Base-by-base conservation (phyloP, 148 eudicot genomes). In the Limonium bicolor region DNA sequence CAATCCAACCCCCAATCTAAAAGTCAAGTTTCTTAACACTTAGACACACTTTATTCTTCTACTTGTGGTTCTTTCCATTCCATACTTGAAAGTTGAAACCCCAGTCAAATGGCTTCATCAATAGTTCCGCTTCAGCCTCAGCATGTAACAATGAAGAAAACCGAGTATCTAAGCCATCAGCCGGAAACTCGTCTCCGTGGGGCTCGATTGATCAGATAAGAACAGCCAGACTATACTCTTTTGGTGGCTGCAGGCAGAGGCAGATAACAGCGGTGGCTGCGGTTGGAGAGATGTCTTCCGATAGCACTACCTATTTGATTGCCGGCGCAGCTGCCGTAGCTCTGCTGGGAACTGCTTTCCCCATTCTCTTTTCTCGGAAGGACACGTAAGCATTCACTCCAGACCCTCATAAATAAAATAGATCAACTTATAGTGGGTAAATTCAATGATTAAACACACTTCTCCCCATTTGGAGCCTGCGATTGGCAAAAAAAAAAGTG, bases 201-300 rank as follows among this genome's bases (percentile, higher is more conserved):
- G 27, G 42, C 33, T 12, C 15, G 25, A 20, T 27, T 2, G 10
- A 15, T 51, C 37, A 7, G 19, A 40, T 2, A 53, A n/a, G n/a
- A n/a, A n/a, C n/a, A n/a, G n/a, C n/a, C n/a, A n/a, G n/a, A n/a
- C n/a, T n/a, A n/a, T n/a, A n/a, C n/a, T n/a, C 33, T n/a, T 29
- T 1, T 0, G 33, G 9, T 7, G 33, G 9, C 1, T 1, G 10
- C 33, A 57, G 41, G 52, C 49, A 50, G 36, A 60, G 58, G 39
- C 15, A 49, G 6, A 14, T 67, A 16, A 41, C 59, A 0, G 70
- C 67, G 42, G 77, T 54, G 9, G 79, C 77, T 2, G 80, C 77
- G 0, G 74, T 60, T 0, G 94, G 94, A 7, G 96, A 87, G 16
- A 55, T 87, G n/a, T 79, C 94, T 1, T 24, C 94, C 0, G 86